phyloP scores from a whole-genome alignment of 768 basidiomycete genomes.

The Amanita fuliginea region DNA sequence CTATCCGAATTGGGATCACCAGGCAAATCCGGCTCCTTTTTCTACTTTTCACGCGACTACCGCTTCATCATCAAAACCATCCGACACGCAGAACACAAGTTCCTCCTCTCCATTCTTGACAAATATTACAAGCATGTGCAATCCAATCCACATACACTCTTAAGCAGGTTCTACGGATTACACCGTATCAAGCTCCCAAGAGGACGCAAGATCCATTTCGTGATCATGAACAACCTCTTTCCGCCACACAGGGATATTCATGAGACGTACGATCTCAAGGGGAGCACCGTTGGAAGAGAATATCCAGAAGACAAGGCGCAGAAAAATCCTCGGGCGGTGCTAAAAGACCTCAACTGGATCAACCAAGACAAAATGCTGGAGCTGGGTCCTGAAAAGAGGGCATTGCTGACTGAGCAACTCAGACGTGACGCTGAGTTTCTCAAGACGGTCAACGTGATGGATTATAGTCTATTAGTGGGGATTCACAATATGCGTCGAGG shows the following conservation, averaged over 20 bases:
- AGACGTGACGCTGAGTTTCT: conserved; percentile 80
- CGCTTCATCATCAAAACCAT: conserved; percentile 99
- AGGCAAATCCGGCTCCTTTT: conserved; percentile 97
- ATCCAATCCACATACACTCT: conserved; percentile 84
- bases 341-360: conserved; percentile 98
- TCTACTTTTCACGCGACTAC: conserved; percentile 98
- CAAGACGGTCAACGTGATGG: conserved; percentile 82
- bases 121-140: conserved; percentile 80
- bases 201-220: conserved; percentile 95
- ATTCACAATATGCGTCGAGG: conserved; percentile 88
- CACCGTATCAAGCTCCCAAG: conserved; percentile 95
- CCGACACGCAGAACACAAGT: conserved; percentile 88
- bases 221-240: conserved; percentile 99
- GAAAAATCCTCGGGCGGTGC: conserved; percentile 73
- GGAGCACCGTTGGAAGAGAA: conserved; percentile 80
- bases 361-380: conserved; percentile 66
- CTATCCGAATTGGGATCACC: conserved; percentile 96
- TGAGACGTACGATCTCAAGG: conserved; percentile 96
- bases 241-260: conserved; percentile 96
- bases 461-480: conserved; percentile 90
- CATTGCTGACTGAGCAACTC: conserved; percentile 84
- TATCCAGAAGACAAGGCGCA: conserved; percentile 79
- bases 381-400: conserved; percentile 93
- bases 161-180: conserved; percentile 93
- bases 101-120: conserved; percentile 74